Evolutionary conservation across 2,329 filamentous ascomycete genomes (phyloP).

Genomic region (Fusarium sp.): DNA sequence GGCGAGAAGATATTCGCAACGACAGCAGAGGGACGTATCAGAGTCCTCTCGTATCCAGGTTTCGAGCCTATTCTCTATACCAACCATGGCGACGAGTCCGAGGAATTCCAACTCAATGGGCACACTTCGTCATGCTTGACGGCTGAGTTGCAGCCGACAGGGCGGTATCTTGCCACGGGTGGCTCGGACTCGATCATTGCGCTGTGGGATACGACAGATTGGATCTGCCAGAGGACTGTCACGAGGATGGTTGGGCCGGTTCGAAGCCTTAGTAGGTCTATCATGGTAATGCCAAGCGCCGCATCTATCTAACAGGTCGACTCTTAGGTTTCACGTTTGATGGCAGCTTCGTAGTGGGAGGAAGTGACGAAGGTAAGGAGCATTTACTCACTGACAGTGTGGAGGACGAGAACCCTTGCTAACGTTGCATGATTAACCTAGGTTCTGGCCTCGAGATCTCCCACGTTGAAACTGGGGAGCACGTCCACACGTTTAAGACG

Average conservation of each 20-base stretch:
- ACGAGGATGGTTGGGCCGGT: conserved; percentile 74
- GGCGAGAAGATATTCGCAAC: conserved; percentile 74
- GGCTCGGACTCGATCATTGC: conserved; percentile 78
- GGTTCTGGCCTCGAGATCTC: conserved; percentile 71
- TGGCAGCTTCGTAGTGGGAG: conserved; percentile 75
- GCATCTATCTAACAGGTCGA: conserved; percentile 20
- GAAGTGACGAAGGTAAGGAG: conserved; percentile 71
- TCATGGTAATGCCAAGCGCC: not conserved
- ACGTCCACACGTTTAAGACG: conserved; percentile 75
- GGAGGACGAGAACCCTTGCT: not conserved
- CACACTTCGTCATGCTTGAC: conserved; percentile 77
- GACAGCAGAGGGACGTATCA: conserved; percentile 73
- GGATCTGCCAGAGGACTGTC: conserved; percentile 76
- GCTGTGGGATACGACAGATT: conserved; percentile 79
- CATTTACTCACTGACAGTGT: not conserved
- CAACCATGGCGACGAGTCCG: conserved; percentile 54
- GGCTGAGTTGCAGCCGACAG: conserved; percentile 73
- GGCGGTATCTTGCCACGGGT: conserved; percentile 75
- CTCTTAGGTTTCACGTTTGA: conserved; percentile 75
- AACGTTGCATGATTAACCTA: conserved; percentile 34
- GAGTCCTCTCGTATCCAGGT: conserved; percentile 72
- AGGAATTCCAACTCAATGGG: conserved; percentile 70
- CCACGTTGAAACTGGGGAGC: conserved; percentile 76
- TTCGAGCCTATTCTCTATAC: conserved; percentile 64
- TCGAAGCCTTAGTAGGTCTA: conserved; percentile 67